Evolutionary conservation across 2,329 filamentous ascomycete genomes (phyloP).

Genomic region (Cryphonectria carpinicola): DNA sequence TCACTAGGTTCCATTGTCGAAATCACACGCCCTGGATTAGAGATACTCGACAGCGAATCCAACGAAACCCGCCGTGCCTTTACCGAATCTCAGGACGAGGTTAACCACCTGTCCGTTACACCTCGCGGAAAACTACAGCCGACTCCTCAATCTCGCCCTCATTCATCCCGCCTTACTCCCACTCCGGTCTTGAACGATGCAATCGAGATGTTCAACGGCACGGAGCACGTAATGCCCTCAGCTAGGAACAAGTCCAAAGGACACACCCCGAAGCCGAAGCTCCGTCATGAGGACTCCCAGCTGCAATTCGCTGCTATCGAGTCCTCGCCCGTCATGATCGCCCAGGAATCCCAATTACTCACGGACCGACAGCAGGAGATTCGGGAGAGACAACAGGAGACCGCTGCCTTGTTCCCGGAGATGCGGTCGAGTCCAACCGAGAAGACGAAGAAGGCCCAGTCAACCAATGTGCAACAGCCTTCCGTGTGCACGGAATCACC

Average conservation of each 20-base stretch:
- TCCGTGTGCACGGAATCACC: slow-evolving; percentile 25
- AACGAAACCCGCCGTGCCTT: slow-evolving; percentile 47
- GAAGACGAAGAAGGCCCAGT: slow-evolving; percentile 18
- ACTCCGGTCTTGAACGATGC: slow-evolving; percentile 41
- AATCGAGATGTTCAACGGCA: slow-evolving; percentile 30
- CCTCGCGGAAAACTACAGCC: slow-evolving; percentile 35
- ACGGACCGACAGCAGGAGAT: slow-evolving; percentile 83
- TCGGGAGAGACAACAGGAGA: slow-evolving; percentile 71
- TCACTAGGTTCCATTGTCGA: slow-evolving; percentile 60
- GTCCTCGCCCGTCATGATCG: slow-evolving; percentile 56
- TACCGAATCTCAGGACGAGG: slow-evolving; percentile 54
- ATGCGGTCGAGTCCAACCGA: slow-evolving; percentile 59
- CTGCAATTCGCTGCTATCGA: slow-evolving; percentile 74
- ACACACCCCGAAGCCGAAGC: slow-evolving; percentile 50
- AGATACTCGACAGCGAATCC: slow-evolving; percentile 43
- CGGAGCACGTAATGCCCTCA: slow-evolving; percentile 33
- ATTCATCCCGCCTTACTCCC: slow-evolving; percentile 32
- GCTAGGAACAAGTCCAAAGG: slow-evolving; percentile 37
- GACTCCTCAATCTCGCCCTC: slow-evolving; percentile 33
- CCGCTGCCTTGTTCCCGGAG: slow-evolving; percentile 68
- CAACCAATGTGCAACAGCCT: slow-evolving; percentile 3
- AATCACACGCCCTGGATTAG: slow-evolving; percentile 49
- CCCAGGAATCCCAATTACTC: slow-evolving; percentile 70
- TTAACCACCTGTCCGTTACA: slow-evolving; percentile 35
- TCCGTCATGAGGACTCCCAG: slow-evolving; percentile 82